phyloP scores from a whole-genome alignment of 73 alveolate genomes.

The Tetrahymena malaccensis region DNA sequence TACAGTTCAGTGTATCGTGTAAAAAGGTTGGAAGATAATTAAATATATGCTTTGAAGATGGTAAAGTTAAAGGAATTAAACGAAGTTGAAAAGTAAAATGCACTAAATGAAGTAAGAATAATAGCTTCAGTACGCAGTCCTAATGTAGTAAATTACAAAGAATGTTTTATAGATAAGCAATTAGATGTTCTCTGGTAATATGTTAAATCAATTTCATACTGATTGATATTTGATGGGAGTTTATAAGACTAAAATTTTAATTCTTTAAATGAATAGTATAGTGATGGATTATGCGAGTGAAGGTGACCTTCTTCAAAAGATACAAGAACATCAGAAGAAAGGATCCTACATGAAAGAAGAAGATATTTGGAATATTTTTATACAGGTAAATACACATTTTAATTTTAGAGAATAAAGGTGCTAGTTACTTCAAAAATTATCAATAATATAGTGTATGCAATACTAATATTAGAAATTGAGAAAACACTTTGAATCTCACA shows the following conservation, averaged over 20 bases:
- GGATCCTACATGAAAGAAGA: slow-evolving; percentile 45
- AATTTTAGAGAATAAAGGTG: slow-evolving; percentile 45
- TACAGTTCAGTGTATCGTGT: slow-evolving; percentile 70
- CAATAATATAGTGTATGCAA: neutral
- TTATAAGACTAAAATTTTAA: neutral
- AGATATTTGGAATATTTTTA: slow-evolving; percentile 63
- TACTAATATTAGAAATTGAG: neutral
- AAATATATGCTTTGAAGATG: slow-evolving; percentile 63
- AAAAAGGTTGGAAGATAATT: slow-evolving; percentile 46
- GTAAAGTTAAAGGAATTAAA: slow-evolving; percentile 54
- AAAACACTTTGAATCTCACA: neutral
- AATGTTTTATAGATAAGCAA: slow-evolving; percentile 63
- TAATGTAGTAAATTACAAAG: slow-evolving; percentile 61
- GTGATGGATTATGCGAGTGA: slow-evolving; percentile 83
- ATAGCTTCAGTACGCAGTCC: slow-evolving; percentile 69
- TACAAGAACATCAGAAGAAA: slow-evolving; percentile 36
- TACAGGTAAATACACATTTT: slow-evolving; percentile 51
- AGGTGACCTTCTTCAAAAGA: slow-evolving; percentile 66
- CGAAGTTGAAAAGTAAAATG: slow-evolving; percentile 74
- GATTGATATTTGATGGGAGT: neutral
- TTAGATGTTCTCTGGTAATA: slow-evolving; percentile 54
- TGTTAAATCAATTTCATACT: neutral
- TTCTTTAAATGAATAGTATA: slow-evolving; percentile 19
- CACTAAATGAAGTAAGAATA: slow-evolving; percentile 76
- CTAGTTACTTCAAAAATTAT: neutral